phyloP scores from a whole-genome alignment of 306 rosid genomes.

The Luffa acutangula region DNA sequence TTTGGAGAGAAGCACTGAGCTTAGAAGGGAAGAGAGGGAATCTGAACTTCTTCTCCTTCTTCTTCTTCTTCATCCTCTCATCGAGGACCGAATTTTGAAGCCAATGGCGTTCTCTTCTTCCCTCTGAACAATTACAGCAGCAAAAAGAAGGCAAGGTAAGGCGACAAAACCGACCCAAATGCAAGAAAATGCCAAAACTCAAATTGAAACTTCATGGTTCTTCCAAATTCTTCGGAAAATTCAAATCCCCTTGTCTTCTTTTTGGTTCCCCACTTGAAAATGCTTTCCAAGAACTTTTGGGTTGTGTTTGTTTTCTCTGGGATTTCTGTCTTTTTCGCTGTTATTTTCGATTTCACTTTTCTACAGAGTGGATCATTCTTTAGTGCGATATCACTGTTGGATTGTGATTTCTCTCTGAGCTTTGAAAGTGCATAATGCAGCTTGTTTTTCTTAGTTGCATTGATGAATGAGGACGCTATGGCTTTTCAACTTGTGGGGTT shows the following conservation, averaged over 20 bases:
- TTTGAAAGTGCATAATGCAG: background rate
- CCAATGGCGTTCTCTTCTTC: background rate
- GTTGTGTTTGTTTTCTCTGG: background rate
- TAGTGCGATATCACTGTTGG: constrained; percentile 1
- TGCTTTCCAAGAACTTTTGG: background rate
- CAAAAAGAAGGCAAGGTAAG: background rate
- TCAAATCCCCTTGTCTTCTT: background rate
- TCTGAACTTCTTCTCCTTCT: background rate
- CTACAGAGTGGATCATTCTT: background rate
- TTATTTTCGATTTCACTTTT: background rate
- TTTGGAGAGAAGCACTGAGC: background rate
- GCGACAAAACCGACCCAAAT: background rate
- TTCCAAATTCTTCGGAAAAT: background rate
- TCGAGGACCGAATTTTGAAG: background rate
- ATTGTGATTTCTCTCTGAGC: background rate
- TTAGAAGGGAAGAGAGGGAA: background rate
- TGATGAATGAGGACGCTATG: background rate
- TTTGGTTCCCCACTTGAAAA: background rate
- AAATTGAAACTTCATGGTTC: background rate
- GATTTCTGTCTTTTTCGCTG: background rate
- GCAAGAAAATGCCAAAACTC: background rate
- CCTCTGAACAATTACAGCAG: background rate
- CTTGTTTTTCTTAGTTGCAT: background rate
- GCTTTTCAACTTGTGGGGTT: background rate
- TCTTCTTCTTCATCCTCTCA: background rate